phyloP scores from a whole-genome alignment of 345 rosid species.

The Pelargonium nanum region DNA sequence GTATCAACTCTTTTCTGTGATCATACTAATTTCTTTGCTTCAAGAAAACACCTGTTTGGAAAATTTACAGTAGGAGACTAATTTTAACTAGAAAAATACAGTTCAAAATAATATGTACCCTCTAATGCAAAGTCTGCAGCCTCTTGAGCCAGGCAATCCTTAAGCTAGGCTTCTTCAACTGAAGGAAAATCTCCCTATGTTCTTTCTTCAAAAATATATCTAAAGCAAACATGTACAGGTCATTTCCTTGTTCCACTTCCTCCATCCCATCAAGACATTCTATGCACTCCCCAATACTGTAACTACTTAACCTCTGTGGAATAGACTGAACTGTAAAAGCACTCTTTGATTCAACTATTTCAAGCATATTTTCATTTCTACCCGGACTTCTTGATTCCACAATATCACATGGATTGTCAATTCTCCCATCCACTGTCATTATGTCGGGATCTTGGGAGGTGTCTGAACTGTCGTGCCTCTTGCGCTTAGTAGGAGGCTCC shows the following conservation, averaged over 20 bases:
- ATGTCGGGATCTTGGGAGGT: constrained; percentile 21
- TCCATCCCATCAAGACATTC: constrained; percentile 41
- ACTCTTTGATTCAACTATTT: constrained; percentile 16
- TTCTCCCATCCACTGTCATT: constrained; percentile 9
- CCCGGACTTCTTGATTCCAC: too few relatives aligned
- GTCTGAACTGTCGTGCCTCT: constrained; percentile 12
- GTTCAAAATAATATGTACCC: too few relatives aligned
- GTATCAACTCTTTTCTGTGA: too few relatives aligned
- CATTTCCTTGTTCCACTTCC: constrained; percentile 36
- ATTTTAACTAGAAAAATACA: too few relatives aligned
- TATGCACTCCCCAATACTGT: constrained; percentile 37
- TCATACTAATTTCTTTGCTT: too few relatives aligned
- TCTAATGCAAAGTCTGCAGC: too few relatives aligned
- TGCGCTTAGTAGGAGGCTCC: constrained; percentile 18
- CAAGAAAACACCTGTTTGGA: too few relatives aligned
- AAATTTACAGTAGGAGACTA: too few relatives aligned
- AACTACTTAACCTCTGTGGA: constrained; percentile 17
- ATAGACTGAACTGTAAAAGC: constrained; percentile 15
- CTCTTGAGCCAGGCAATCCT: constrained; percentile 39
- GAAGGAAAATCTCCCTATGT: constrained; percentile 41
- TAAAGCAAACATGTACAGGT: constrained; percentile 36
- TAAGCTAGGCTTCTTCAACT: constrained; percentile 29
- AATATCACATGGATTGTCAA: too few relatives aligned
- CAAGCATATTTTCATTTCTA: constrained; percentile 9
- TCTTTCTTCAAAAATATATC: constrained; percentile 40